Evolutionary conservation across 441 rosid genomes (phyloP).

Genomic region (Lepidium campestre): DNA sequence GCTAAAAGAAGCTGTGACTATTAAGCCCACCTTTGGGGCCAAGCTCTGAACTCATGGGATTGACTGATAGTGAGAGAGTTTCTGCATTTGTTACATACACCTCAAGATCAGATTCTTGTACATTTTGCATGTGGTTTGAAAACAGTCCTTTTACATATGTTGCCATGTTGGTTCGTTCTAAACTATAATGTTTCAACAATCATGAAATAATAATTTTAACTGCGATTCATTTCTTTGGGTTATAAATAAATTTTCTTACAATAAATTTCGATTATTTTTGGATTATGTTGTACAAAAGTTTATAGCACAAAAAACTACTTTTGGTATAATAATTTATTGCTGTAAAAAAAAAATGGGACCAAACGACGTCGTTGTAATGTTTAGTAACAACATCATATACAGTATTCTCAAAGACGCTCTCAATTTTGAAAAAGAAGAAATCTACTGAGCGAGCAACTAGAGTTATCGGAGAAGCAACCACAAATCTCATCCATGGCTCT

Average conservation of each 20-base stretch:
- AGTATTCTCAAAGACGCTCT: background rate
- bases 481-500: background rate
- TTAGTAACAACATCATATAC: too few relatives aligned
- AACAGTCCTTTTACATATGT: background rate
- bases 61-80: background rate
- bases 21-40: conserved; percentile 35
- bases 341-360: too few relatives aligned
- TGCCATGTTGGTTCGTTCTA: background rate
- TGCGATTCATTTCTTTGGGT: background rate
- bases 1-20: conserved; percentile 37
- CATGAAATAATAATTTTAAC: background rate
- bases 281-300: too few relatives aligned
- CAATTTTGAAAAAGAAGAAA: background rate
- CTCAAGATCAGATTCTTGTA: background rate
- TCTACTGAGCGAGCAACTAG: background rate
- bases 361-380: background rate
- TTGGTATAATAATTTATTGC: too few relatives aligned
- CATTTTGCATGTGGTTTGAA: background rate
- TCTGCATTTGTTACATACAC: background rate
- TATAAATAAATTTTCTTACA: too few relatives aligned
- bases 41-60: conserved; percentile 40
- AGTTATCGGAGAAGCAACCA: background rate
- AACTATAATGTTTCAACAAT: background rate
- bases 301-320: too few relatives aligned
- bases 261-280: too few relatives aligned